Evolutionary conservation across 345 rosid genomes (phyloP).

Genomic region (Cardamine resedifolia): DNA sequence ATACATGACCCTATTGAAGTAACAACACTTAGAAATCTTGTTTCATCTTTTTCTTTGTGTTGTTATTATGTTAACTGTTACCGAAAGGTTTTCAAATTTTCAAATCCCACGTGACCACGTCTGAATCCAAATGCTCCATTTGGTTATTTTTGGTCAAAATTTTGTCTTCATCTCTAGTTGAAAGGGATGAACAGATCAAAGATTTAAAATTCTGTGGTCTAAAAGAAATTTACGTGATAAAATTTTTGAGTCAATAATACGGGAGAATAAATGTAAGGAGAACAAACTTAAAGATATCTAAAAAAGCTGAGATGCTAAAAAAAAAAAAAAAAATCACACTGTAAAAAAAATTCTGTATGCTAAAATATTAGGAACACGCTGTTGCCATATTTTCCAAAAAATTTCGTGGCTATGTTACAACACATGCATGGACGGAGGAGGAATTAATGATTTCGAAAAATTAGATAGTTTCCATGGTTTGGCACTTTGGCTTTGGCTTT

Average conservation of each 20-base stretch:
- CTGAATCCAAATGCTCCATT: neutral
- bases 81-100: neutral
- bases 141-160: neutral
- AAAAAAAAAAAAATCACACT: neutral
- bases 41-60: constrained; percentile 17
- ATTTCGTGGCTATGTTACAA: too few relatives aligned
- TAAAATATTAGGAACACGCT: too few relatives aligned
- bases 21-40: constrained; percentile 11
- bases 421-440: too few relatives aligned
- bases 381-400: too few relatives aligned
- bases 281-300: neutral
- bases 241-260: neutral
- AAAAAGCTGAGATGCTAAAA: neutral
- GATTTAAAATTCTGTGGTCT: neutral
- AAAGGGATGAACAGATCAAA: neutral
- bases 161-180: neutral
- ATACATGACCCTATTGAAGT: constrained; percentile 28
- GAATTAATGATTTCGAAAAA: too few relatives aligned
- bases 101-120: neutral
- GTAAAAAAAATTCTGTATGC: neutral
- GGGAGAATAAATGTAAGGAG: neutral
- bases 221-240: neutral
- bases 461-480: too few relatives aligned
- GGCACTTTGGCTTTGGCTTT: too few relatives aligned
- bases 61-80: neutral